Base-by-base conservation (phyloP, 2,329 filamentous ascomycete species). In the Exophiala spinifera region DNA sequence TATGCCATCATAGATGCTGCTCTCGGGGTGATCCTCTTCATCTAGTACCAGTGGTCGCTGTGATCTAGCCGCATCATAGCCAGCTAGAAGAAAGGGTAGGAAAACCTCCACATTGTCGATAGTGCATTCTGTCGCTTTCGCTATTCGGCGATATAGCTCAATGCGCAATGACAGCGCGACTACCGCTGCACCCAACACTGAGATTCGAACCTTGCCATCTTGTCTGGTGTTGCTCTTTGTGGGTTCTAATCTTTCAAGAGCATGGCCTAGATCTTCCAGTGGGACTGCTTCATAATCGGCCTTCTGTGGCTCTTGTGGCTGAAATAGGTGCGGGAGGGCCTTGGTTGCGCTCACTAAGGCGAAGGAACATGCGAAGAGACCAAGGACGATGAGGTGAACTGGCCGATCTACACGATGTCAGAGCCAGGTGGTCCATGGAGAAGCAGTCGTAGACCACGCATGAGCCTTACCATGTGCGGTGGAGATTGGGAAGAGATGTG, bases 71-170 rank as follows among this genome's bases (percentile, higher is more conserved):
- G 68, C 72, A 55, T 75, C 73, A 49, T 75, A 74, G 3, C 73
- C 21, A 1, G 70, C 70, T 44, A 77, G 46, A 3, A 73, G 37
- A 37, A 76, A 68, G 3, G 75, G 75, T 36, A 76, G 64, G 39
- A 66, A 62, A 7, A 65, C 57, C 53, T 63, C 63, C 15, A 60
- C 50, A 43, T 47, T 62, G 49, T 43, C 44, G 10, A 59, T 57
- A 10, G 71, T 66, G 61, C 77, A 80, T 65, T 79, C 73, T 11
- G 68, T 67, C 44, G 74, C 70, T 20, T 65, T 59, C 10, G 74
- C 65, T 3, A 75, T 65, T 48, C 69, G 68, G 34, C 74, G 71
- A 53, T 73, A 70, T 3, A 77, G 36, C 49, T 73, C 74, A 14
- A 74, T 57, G 28, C 71, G 68, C 47, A 66, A 21, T 45, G 65